Evolutionary conservation across 2,329 filamentous ascomycete species (phyloP).

Genomic region (Apiospora marii): DNA sequence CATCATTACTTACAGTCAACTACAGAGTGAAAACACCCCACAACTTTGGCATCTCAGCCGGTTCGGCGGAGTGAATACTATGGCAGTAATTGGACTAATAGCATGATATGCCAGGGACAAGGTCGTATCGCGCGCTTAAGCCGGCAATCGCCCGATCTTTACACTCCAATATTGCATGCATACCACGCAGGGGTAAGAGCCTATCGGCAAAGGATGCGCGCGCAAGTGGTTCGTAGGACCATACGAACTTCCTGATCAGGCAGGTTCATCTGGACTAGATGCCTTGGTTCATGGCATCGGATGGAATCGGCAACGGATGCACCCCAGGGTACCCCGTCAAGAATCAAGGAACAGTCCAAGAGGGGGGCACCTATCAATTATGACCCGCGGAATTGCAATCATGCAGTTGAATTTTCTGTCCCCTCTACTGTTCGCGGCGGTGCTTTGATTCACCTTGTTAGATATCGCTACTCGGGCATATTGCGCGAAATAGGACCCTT

Average conservation of each 20-base stretch:
- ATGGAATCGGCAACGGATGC: not conserved
- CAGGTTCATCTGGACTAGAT: not conserved
- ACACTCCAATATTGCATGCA: not conserved
- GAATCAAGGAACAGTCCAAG: not conserved
- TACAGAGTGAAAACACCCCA: too few species aligned
- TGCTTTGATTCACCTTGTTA: not conserved
- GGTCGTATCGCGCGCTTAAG: not conserved
- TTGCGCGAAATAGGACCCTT: not conserved
- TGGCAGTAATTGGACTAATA: too few species aligned
- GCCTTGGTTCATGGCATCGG: not conserved
- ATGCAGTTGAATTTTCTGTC: not conserved
- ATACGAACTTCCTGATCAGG: slow-evolving; percentile 5
- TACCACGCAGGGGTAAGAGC: not conserved
- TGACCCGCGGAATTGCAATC: not conserved
- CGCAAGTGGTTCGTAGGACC: not conserved
- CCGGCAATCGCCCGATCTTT: not conserved
- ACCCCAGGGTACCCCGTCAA: not conserved
- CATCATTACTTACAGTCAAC: too few species aligned
- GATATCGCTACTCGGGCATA: not conserved
- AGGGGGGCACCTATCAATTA: not conserved
- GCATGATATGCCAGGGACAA: not conserved
- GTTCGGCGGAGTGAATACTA: not conserved
- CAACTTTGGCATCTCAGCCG: not conserved
- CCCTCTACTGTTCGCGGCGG: not conserved
- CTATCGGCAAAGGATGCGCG: not conserved